Base-by-base conservation (phyloP, 257 asterid genomes). In the Euphrasia confusa region DNA sequence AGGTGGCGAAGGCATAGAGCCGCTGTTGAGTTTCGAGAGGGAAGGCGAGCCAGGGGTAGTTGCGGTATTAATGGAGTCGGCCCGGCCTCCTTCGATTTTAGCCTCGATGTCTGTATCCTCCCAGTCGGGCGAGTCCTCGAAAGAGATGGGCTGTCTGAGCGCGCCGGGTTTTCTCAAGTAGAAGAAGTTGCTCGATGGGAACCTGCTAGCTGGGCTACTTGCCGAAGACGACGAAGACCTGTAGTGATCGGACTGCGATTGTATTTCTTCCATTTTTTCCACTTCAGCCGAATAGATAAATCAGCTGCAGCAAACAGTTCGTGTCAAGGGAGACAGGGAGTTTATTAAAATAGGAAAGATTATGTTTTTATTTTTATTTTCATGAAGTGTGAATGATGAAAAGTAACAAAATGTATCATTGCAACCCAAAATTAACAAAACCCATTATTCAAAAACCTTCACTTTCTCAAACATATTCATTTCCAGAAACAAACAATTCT, bases 111-210 rank as follows among this genome's bases (percentile, higher is more conserved):
- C 95, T 0, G 95, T 86, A 61, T 89, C 97, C 3, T 81, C 99
- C 99, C 99, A 93, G 40, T 82, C 94, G 0, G 99, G 99, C 4
- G 99, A 93, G 71, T 93, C 99, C 79, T 89, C 97, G 32, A 89
- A 93, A 4, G 97, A 93, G 66, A 93, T 89, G 3, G 99, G 96
- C 58, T 87, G 96, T 66, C 97, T 79, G 49, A 79, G 66, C 11
- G 95, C 72, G 33, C 99, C 99, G 0, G 97, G 95, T 68, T 89
- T 93, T 73, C 97, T 72, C 28, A 89, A 77, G 78, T 93, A 93
- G 86, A 83, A 89, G 81, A 87, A 93, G 79, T 83, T 93, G 82
- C 95, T 89, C 1, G 99, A 87, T 14, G 97, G 99, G 55, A 93
- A 94, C 74, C 97, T 71, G 67, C 92, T 85, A 8, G 90, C 80